Conservation (phyloP, 192 early-diverging fungal genomes). For the Podochytrium sp. region DNA sequence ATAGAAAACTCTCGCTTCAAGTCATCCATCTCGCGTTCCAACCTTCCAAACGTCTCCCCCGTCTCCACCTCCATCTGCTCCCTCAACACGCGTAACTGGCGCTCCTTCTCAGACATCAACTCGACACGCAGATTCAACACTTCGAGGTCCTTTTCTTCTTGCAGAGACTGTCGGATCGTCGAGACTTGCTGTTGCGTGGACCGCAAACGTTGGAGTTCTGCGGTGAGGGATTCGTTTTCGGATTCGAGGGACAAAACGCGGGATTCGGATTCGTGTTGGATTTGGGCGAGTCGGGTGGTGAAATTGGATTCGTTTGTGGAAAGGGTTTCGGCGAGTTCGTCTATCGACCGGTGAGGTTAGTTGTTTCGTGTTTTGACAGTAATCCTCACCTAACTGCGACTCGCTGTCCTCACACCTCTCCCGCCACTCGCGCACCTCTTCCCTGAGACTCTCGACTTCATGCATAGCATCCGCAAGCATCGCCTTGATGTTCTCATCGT, state of each 20-base stretch:
- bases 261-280: background rate
- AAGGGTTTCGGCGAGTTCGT: background rate
- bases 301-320: background rate
- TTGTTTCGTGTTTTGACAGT: background rate
- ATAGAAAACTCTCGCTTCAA: background rate
- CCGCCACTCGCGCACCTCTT: too few relatives aligned
- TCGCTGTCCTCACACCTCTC: too few relatives aligned
- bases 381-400: background rate
- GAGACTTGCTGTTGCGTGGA: slow-evolving; percentile 34
- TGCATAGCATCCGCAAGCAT: slow-evolving; percentile 8
- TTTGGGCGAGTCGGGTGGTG: background rate
- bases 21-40: background rate
- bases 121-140: slow-evolving; percentile 50
- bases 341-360: background rate
- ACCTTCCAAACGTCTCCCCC: background rate
- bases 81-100: slow-evolving; percentile 37
- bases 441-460: background rate
- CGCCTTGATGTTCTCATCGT: background rate
- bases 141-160: slow-evolving; percentile 53
- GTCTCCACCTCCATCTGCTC: slow-evolving; percentile 10
- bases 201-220: slow-evolving; percentile 6
- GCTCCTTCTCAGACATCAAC: slow-evolving; percentile 48
- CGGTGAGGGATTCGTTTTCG: background rate
- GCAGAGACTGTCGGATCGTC: slow-evolving; percentile 38
- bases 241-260: background rate